Evolutionary conservation across 1,139 yeast genomes (phyloP), one percentile per base, ranked within the genome.

Genomic region (Pichia sp.): DNA sequence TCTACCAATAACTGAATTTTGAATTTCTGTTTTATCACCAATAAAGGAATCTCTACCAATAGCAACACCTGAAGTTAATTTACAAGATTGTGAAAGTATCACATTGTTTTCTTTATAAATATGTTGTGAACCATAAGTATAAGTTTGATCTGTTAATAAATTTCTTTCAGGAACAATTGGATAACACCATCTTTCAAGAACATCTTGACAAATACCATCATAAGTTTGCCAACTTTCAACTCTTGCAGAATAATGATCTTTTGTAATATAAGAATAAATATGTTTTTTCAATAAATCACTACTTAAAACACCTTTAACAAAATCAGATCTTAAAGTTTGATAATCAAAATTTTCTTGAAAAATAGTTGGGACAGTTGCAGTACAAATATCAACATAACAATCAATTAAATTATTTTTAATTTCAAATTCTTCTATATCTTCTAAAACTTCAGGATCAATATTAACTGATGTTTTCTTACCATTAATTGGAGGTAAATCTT

Each of bases 271-370:
- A 0, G 95, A 86, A 61, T 91, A 91, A 32, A 91, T 85, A 45
- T 93, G 85, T 60, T 91, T 91, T 51, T 89, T 91, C 53, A 91
- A 69, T 52, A 91, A 73, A 63, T 91, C 99, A 38, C 94, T 83
- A 13, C 94, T 81, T 46, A 93, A 70, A 24, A 91, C 93, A 40
- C 97, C 97, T 53, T 78, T 82, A 24, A 91, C 84, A 58, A 91
- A 91, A 63, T 91, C 98, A 33, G 74, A 70, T 62, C 99, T 75
- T 50, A 91, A 69, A 45, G 76, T 69, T 60, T 89, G 96, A 61
- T 89, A 91, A 64, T 91, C 99, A 55, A 91, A 91, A 61, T 91
- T 89, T 57, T 91, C 99, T 53, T 87, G 95, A 65, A 89, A 91
- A 47, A 91, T 79, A 21, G 94, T 94, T 1, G 97, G 97, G 23